Conservation (phyloP, 192 early-diverging fungal species). For the Rhizophagus sp. region DNA sequence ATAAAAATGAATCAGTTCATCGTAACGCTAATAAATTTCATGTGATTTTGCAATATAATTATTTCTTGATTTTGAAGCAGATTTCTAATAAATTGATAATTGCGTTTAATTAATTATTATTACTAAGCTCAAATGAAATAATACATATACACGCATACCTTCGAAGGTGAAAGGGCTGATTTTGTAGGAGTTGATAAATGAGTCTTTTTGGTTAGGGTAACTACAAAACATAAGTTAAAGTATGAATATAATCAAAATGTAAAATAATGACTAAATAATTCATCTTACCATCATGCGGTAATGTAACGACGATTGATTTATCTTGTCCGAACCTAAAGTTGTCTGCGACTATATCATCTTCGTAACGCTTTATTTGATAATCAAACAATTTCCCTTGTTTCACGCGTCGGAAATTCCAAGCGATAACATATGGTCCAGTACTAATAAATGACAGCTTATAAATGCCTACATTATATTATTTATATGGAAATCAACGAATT, state of each 20-base stretch:
- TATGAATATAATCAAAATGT: not conserved
- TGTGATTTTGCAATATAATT: not conserved
- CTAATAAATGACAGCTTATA: constrained; percentile 24
- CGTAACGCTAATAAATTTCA: not conserved
- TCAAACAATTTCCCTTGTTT: constrained; percentile 74
- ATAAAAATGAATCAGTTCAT: not conserved
- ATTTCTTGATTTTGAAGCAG: not conserved
- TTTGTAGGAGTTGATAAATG: constrained; percentile 24
- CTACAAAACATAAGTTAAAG: not conserved
- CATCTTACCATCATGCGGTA: constrained; percentile 41
- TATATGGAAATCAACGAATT: not conserved
- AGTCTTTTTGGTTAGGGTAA: constrained; percentile 4
- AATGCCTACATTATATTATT: not conserved
- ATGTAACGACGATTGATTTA: constrained; percentile 81
- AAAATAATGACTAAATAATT: not conserved
- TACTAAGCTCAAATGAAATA: not conserved
- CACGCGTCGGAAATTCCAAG: constrained; percentile 88
- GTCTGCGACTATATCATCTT: constrained; percentile 82
- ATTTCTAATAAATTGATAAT: not conserved
- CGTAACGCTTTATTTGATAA: constrained; percentile 89
- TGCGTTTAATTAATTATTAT: not conserved
- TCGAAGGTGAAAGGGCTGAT: constrained; percentile 9
- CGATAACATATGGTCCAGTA: constrained; percentile 87
- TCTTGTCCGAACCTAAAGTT: constrained; percentile 89
- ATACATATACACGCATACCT: not conserved